These are phyloP conservation scores for Hemisphaericaspora nanyangensis DNA, from an alignment of 805 yeast genomes.

Conservation along the genomic window DNA sequence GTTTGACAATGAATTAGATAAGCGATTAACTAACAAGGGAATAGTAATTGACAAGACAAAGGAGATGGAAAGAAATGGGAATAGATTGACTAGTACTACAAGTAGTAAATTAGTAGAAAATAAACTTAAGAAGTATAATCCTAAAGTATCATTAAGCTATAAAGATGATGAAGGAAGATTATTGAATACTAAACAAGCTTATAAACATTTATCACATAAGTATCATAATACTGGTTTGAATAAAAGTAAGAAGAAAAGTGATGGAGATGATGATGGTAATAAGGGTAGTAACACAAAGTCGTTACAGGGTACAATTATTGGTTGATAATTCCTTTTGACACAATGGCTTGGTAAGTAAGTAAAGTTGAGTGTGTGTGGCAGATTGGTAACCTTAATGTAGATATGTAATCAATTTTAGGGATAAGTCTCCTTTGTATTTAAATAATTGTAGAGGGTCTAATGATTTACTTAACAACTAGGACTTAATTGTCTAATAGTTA, in stretches of 20 bases:
- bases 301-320: background rate
- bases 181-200: slow-evolving; percentile 66
- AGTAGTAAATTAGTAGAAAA: background rate
- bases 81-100: background rate
- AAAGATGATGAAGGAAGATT: slow-evolving; percentile 61
- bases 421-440: background rate
- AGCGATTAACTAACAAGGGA: slow-evolving; percentile 22
- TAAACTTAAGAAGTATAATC: slow-evolving; percentile 34
- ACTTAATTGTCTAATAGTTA: no score
- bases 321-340: background rate
- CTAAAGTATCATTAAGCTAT: slow-evolving; percentile 52
- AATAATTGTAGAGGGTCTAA: no score
- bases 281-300: background rate
- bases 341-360: no score
- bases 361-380: no score
- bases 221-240: slow-evolving; percentile 57
- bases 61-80: background rate
- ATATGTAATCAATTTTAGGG: no score
- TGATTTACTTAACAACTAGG: no score
- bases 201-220: slow-evolving; percentile 68
- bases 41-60: slow-evolving; percentile 12
- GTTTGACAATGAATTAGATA: slow-evolving; percentile 27
- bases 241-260: background rate
- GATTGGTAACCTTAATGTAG: no score
- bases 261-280: background rate